Base-by-base conservation (phyloP, 2,329 filamentous ascomycete genomes). In the Incumbomyces lentus region DNA sequence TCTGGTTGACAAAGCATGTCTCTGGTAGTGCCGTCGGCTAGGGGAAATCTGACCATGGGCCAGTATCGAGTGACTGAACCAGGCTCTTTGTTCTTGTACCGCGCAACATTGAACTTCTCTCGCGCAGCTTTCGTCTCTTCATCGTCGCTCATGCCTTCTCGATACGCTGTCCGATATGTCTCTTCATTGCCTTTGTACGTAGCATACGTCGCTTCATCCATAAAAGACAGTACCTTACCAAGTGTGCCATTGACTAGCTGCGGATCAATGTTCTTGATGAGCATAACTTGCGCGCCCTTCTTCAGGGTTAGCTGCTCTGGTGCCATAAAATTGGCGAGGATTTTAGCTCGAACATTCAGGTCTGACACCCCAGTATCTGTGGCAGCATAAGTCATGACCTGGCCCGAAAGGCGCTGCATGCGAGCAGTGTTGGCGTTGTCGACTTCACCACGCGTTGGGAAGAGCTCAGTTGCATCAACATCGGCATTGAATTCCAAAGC, bases 251-350 rank as follows among this genome's bases (percentile, higher is more conserved):
- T 98, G 55, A 96, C 92, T 0, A 98, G 74, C 0, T 79, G 82
- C 33, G 95, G 87, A 60, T 98, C 92, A 68, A 96, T 82, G 58
- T 98, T 98, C 65, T 98, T 98, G 72, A 98, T 95, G n/a, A 98
- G 72, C 92, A 98, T 98, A 37, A 98, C 93, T 62, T 98, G 93
- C 0, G 92, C 86, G 8, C 88, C 86, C 52, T 92, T 82, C 64
- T 95, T 96, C 26, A 98, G 68, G 30, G 84, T 79, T 16, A 98
- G 77, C 0, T 67, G 61, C 56, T 83, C 82, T 0, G 92, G 89
- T 0, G 92, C 89, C 85, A 98, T 95, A 78, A 93, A 94, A 60
- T 90, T 95, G 5, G 76, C 66, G 5, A 98, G 71, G 0, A 96
- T 66, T 60, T 81, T 89, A 38, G 94, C 87, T 29, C 86, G 81